phyloP scores from a whole-genome alignment of 441 rosid species.

The Raphanus hybrid region DNA sequence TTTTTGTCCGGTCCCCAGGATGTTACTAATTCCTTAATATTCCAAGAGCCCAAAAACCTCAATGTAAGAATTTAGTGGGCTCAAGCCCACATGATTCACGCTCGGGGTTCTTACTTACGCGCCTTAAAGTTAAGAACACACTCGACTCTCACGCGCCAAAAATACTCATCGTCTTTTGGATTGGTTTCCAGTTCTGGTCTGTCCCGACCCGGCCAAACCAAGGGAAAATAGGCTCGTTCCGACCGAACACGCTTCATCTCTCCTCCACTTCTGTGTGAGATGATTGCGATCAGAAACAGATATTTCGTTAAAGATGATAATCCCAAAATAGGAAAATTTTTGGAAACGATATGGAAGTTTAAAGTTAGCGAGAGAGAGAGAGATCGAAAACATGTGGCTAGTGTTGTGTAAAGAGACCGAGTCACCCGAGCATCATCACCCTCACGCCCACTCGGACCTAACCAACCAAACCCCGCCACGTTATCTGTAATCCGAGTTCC shows the following conservation, averaged over 20 bases:
- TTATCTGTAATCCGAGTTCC: conserved; percentile 37
- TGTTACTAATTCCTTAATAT: neutral
- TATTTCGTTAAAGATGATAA: conserved; percentile 34
- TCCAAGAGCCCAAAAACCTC: neutral
- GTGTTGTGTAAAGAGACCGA: conserved; percentile 36
- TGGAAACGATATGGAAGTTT: conserved; percentile 4
- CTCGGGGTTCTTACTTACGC: neutral
- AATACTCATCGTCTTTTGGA: neutral
- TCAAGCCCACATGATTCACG: conserved; percentile 13
- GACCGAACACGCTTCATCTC: conserved; percentile 36
- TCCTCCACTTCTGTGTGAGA: conserved; percentile 3
- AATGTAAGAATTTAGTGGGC: conserved; percentile 12
- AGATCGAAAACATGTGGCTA: conserved; percentile 40
- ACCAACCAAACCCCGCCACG: conserved; percentile 37
- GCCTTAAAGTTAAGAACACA: neutral
- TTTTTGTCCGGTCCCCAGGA: neutral
- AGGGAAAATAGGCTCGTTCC: neutral
- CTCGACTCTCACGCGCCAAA: conserved; percentile 6
- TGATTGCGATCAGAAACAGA: conserved; percentile 35
- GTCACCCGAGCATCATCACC: conserved; percentile 38
- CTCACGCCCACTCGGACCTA: conserved; percentile 36
- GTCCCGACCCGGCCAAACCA: conserved; percentile 13
- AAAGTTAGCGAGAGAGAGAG: conserved; percentile 27
- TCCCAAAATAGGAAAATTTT: conserved; percentile 27
- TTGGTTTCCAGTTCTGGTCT: conserved; percentile 8